phyloP scores from a whole-genome alignment of 768 basidiomycete genomes.

The Rhodotorula paludigena region DNA sequence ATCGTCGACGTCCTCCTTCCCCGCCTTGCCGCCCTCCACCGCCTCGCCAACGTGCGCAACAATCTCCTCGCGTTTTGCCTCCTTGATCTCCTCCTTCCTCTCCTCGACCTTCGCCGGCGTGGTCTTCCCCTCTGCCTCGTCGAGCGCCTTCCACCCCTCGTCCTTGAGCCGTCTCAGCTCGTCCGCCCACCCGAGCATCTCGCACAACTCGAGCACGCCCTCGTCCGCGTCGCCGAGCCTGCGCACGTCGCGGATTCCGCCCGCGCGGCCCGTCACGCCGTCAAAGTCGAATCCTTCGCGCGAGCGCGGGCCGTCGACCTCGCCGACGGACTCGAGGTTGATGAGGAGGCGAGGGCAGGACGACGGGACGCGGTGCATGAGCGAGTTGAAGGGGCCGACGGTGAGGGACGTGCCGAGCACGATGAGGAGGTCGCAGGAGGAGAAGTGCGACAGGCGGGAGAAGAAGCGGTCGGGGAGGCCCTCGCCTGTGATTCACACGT shows the following conservation, averaged over 20 bases:
- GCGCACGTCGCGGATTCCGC: slow-evolving; percentile 18
- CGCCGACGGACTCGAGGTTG: slow-evolving; percentile 76
- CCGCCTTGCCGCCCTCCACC: neutral
- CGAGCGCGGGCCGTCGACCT: slow-evolving; percentile 33
- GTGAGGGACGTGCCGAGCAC: slow-evolving; percentile 85
- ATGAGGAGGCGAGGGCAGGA: slow-evolving; percentile 77
- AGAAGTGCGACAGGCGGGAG: slow-evolving; percentile 54
- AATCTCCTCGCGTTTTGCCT: slow-evolving; percentile 6
- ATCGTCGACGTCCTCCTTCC: slow-evolving; percentile 8
- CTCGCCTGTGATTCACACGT: slow-evolving; percentile 46
- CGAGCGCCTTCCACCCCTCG: slow-evolving; percentile 8
- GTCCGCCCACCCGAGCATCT: slow-evolving; percentile 14
- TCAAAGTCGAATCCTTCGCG: slow-evolving; percentile 28
- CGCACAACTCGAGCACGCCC: slow-evolving; percentile 18
- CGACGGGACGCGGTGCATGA: slow-evolving; percentile 58
- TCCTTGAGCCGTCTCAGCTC: slow-evolving; percentile 9
- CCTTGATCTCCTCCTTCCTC: neutral
- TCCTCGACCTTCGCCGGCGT: neutral
- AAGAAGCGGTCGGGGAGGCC: slow-evolving; percentile 67
- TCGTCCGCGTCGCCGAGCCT: slow-evolving; percentile 19
- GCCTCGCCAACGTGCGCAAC: neutral
- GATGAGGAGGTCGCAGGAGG: slow-evolving; percentile 75
- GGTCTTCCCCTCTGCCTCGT: neutral
- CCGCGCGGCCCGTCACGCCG: neutral
- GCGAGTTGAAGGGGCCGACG: slow-evolving; percentile 66